Evolutionary conservation across 176 grass and related monocot genomes (phyloP), one percentile per base, ranked within the genome.

Genomic region (Poa pratensis): DNA sequence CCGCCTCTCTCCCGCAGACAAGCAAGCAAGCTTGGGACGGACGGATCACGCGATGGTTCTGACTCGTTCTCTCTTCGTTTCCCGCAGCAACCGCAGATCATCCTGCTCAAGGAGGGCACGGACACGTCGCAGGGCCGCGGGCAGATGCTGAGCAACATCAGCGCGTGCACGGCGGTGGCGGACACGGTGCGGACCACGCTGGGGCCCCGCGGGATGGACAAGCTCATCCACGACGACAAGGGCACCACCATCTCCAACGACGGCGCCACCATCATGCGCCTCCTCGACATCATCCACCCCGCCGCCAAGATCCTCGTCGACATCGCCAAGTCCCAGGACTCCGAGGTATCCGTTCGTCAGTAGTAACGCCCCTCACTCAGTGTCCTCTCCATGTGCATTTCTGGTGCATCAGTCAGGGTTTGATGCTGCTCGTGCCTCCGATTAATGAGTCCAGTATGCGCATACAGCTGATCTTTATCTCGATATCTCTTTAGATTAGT

Each of bases 131-230:
- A 99, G 84, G 93, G 96, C 73, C 88, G 86, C 52, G 91, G 88
- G 65, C 96, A 99, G 84, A 84, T 94, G 50, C 83, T 99, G 32
- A 99, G 93, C 90, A 99, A 99, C 91, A 99, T 99, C 82, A 99
- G 89, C 81, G 93, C 96, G 23, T 94, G 90, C 86, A 94, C 90
- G 34, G 93, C 79, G n/a, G 96, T 98, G 68, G 89, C 75, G 9
- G 96, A 98, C 88, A 75, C 83, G 26, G 86, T 98, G 80, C 91
- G 96, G 3, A 94, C 91, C 76, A 98, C 96, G 4, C 82, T 98
- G 74, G 96, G 96, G 0, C 96, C 96, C 17, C 81, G 96, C 1
- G 96, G 96, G 22, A 98, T 99, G 96, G 96, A 99, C 86, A 99
- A 99, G 88, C 86, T 99, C 80, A 92, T 96, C 86, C 93, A 89